Evolutionary conservation across 805 yeast genomes (phyloP), one percentile per base, ranked within the genome.

Genomic region (Ogataea wickerhamii): DNA sequence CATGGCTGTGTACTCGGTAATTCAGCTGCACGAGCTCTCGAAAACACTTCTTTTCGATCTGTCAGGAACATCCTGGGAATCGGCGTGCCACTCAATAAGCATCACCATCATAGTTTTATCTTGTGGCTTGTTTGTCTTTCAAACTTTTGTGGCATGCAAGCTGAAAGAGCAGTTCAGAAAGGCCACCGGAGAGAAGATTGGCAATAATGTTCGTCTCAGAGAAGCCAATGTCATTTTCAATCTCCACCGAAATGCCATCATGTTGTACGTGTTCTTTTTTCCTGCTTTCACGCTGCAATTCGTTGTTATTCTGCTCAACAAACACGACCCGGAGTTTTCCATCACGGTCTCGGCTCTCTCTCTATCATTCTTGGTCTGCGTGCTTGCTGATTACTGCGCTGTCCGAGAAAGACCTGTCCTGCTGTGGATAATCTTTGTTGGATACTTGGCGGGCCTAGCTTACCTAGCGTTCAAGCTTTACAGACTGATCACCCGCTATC

Each of bases 221-320:
- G 48, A 52, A 12, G 56, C 64, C 51, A 63, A 65, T 43, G 48
- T 50, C 14, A 28, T 55, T 6, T 67, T 67, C 52, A 73, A 69
- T 41, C 41, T 68, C 25, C 73, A 70, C 50, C 46, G 67, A 28
- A 42, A 54, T 23, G 46, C 59, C 22, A 43, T 63, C 8, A 36
- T 61, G 6, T 49, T 63, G 21, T 55, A 56, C 26, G 51, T 52
- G 14, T 70, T 68, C 55, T 70, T 68, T 56, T 64, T 69, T 37
- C 55, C 70, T 19, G 73, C 68, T 2, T 71, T 68, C 54, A 67
- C 73, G 3, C 55, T 69, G 8, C 74, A 71, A 44, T 71, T 67
- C 39, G 54, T 67, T 12, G 66, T 67, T 21, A 67, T 69, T 35
- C 63, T 66, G 58, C 52, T 70, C 10, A 40, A 51, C 13, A 53